Base-by-base conservation (phyloP, 2,329 filamentous ascomycete genomes). In the Aspergillus udagawae region DNA sequence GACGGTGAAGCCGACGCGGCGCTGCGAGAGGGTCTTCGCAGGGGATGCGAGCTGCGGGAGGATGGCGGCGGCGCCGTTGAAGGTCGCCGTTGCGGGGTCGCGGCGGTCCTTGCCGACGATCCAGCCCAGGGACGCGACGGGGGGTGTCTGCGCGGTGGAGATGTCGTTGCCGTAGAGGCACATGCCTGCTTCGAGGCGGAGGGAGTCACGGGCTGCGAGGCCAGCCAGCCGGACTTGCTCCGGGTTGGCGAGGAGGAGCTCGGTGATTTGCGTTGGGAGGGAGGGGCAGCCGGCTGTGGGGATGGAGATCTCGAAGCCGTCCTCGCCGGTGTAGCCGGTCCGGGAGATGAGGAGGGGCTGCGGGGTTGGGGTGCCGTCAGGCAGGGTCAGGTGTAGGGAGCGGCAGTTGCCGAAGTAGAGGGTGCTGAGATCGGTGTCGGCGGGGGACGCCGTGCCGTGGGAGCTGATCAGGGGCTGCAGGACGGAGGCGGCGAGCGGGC, bases 111-210 rank as follows among this genome's bases (percentile, higher is more conserved):
- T 92, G 62, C 89, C 87, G 59, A 99, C 87, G 69, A 97, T 84
- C 93, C 94, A 99, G 59, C 80, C 80, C 0, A 91, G 76, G 1
- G 79, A 81, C 1, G 83, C 87, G 70, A 86, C 83, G 4, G 88
- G 85, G 1, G 88, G 87, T 1, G 88, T 90, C 10, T 84, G 88
- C 0, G 79, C 79, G 57, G 96, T 93, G 72, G 95, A 87, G 41
- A 99, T 84, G 74, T 99, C 94, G 77, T 97, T 91, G n/a, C 94
- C 94, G 77, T 99, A 99, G n/a, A 99, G 83, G 75, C 94, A 99
- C 93, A 99, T 96, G 60, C 94, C 94, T 0, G 94, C 94, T 79
- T 99, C 94, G 29, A 99, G 86, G 49, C 94, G 87, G 58, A 99
- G 85, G 60, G 89, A 95, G 75, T 99, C 94, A 62, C 94, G 86